These are phyloP conservation scores for Verticillium dahliae DNA, from an alignment of 2,329 filamentous ascomycete species.

Conservation along the genomic window DNA sequence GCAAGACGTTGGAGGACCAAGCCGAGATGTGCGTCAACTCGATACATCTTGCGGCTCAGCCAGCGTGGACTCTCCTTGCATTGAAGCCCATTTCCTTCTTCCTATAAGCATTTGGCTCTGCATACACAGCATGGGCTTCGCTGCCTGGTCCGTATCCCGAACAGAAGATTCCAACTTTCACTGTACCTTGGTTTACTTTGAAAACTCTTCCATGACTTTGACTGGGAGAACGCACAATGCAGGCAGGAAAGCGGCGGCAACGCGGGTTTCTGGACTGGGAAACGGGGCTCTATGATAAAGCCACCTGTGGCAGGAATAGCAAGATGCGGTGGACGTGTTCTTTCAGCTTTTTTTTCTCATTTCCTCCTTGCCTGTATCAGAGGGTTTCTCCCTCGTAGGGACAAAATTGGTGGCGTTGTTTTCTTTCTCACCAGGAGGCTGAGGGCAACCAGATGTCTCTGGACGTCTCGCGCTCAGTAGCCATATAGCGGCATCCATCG, in stretches of 20 bases:
- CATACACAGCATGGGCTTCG: no score
- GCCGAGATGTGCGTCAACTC: no score
- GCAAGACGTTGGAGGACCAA: no score
- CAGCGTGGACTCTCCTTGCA: no score
- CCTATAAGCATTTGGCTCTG: no score
- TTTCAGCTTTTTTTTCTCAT: neutral
- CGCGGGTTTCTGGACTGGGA: neutral
- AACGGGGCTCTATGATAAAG: neutral
- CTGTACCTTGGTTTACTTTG: no score
- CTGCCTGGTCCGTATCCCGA: no score
- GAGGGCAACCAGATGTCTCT: neutral
- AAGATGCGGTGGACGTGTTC: neutral
- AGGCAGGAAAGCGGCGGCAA: neutral
- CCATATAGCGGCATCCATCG: neutral
- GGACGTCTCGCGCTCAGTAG: neutral
- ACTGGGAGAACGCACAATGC: no score
- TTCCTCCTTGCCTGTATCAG: neutral
- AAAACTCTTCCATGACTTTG: no score
- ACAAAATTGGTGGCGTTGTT: neutral
- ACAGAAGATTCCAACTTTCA: no score
- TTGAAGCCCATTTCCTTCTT: no score
- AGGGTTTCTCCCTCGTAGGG: neutral
- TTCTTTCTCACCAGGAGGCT: neutral
- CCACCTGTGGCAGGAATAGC: neutral
- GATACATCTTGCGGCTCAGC: no score